A percentile compares a stretch with the other conserved stretches of the same genome.
These are phyloP conservation scores for Phlyctochytrium arcticum DNA, from an alignment of 192 early-diverging fungal species.

Conservation along the genomic window DNA sequence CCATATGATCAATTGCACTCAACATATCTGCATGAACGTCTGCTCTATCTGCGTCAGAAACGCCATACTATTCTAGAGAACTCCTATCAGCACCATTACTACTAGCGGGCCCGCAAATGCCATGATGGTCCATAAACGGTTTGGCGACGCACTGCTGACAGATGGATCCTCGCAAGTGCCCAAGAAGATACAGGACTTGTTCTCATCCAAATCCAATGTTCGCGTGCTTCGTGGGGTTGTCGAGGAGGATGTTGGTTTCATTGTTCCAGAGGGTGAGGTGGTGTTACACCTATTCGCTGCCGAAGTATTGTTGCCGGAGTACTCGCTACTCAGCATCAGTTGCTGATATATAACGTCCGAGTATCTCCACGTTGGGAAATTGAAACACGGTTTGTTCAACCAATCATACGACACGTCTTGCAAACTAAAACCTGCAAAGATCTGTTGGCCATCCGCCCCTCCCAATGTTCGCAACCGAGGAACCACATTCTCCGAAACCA, in stretches of 20 bases:
- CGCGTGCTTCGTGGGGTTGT: background rate
- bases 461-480: background rate
- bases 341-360: constrained; percentile 28
- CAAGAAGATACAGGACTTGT: background rate
- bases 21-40: too few species aligned
- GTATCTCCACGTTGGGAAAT: constrained; percentile 1
- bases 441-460: too few species aligned
- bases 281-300: constrained; percentile 5
- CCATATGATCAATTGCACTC: too few species aligned
- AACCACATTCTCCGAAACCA: background rate
- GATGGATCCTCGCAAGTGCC: background rate
- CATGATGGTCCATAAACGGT: too few species aligned
- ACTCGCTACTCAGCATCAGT: constrained; percentile 13
- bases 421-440: constrained; percentile 33
- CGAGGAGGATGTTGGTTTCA: background rate
- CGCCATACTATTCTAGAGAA: too few species aligned
- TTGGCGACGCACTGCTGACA: too few species aligned
- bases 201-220: background rate
- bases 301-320: constrained; percentile 7
- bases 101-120: too few species aligned
- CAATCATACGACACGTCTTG: constrained; percentile 25
- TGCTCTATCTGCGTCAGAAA: too few species aligned
- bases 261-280: background rate
- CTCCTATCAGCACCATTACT: too few species aligned
- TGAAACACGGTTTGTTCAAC: constrained; percentile 17